Conservation (phyloP, 2,329 filamentous ascomycete genomes). For the Diaporthe amygdali region DNA sequence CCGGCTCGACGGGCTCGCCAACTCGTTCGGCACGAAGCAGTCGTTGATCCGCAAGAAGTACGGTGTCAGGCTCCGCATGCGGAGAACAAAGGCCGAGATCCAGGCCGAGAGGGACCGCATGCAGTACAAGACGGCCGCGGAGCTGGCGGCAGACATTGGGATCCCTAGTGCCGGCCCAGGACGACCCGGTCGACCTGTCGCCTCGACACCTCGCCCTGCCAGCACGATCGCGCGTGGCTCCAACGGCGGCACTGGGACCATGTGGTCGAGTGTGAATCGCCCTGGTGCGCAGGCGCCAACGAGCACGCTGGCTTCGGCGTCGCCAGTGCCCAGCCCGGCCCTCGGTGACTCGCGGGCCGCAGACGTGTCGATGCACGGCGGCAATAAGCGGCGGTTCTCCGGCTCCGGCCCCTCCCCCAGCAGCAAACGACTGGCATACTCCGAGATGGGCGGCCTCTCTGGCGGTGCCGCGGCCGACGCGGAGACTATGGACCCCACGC, state of each 20-base stretch:
- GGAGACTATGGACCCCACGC: conserved; percentile 17
- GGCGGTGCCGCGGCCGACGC: background rate
- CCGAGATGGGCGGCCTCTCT: conserved; percentile 13
- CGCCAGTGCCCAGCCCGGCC: background rate
- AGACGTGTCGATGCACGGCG: background rate
- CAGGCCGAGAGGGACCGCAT: conserved; percentile 47
- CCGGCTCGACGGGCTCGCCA: conserved; percentile 50
- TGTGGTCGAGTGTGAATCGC: conserved; percentile 11
- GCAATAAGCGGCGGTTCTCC: conserved; percentile 9
- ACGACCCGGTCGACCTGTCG: background rate
- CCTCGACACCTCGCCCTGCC: background rate
- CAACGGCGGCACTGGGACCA: background rate
- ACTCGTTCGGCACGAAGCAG: conserved; percentile 60
- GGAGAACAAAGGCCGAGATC: conserved; percentile 53
- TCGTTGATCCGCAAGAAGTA: conserved; percentile 63
- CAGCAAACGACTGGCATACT: conserved; percentile 20
- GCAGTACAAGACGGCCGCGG: conserved; percentile 33
- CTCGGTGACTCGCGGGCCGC: background rate
- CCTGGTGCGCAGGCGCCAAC: background rate
- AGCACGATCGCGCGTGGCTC: background rate
- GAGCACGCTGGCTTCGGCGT: background rate
- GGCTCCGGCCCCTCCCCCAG: background rate
- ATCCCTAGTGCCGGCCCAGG: background rate
- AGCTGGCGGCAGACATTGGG: conserved; percentile 16
- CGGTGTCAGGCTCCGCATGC: conserved; percentile 58